These are phyloP conservation scores for Glycyrrhiza uralensis DNA, from an alignment of 306 rosid species.

Conservation along the genomic window DNA sequence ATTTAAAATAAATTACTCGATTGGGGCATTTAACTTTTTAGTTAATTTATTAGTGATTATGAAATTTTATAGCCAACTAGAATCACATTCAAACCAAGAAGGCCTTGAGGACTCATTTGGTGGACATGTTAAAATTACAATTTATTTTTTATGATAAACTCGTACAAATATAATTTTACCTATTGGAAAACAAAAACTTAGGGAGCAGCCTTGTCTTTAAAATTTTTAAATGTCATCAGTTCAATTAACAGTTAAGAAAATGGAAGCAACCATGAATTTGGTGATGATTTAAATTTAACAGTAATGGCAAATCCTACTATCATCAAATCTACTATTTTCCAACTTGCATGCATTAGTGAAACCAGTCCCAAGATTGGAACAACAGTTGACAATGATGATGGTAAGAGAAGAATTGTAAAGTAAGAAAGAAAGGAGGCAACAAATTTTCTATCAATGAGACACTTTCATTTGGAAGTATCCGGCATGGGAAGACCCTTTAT, in stretches of 20 bases:
- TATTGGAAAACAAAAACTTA: background rate
- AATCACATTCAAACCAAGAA: too few species aligned
- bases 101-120: too few species aligned
- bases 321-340: background rate
- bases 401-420: background rate
- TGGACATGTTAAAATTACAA: too few species aligned
- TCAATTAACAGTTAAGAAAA: background rate
- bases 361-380: slow-evolving; percentile 20
- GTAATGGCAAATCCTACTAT: background rate
- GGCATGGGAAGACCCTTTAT: slow-evolving; percentile 58
- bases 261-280: background rate
- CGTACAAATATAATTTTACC: background rate
- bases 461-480: slow-evolving; percentile 27
- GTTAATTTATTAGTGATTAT: too few species aligned
- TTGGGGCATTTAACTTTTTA: too few species aligned
- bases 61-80: too few species aligned
- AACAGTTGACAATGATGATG: slow-evolving; percentile 5
- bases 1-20: too few species aligned
- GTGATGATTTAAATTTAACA: background rate
- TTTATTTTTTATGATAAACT: background rate
- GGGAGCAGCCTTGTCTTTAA: background rate
- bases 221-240: background rate
- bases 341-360: background rate
- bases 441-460: background rate
- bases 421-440: background rate